Evolutionary conservation across 2,329 filamentous ascomycete species (phyloP).

Genomic region (Acrocalymma vagum): DNA sequence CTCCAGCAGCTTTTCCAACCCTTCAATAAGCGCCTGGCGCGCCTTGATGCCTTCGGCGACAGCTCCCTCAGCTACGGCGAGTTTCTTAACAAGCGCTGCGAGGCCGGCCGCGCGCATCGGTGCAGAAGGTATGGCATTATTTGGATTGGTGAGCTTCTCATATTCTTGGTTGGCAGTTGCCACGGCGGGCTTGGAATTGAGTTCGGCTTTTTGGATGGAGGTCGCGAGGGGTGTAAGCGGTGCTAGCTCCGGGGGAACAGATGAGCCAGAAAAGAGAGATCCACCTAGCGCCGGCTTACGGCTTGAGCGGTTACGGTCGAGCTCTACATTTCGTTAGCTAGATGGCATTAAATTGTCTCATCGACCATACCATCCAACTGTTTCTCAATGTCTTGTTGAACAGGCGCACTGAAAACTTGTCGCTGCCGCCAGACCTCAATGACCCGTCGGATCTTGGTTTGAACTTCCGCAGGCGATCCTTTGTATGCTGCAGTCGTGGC

Average conservation of each 20-base stretch:
- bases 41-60: conserved; percentile 91
- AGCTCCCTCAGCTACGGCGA: conserved; percentile 87
- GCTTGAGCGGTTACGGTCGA: conserved; percentile 63
- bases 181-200: conserved; percentile 72
- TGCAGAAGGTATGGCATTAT: conserved; percentile 74
- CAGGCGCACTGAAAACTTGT: conserved; percentile 80
- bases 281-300: conserved; percentile 69
- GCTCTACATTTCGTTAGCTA: conserved; percentile 49
- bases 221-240: conserved; percentile 79
- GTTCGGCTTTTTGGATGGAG: conserved; percentile 75
- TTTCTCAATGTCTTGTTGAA: conserved; percentile 82
- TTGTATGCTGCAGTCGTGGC: conserved; percentile 92
- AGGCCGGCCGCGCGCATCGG: conserved; percentile 92
- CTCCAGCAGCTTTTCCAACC: conserved; percentile 82
- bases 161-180: conserved; percentile 82
- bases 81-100: conserved; percentile 85
- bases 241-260: conserved; percentile 77
- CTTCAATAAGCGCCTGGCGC: conserved; percentile 77
- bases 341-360: no score
- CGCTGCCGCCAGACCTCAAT: conserved; percentile 94
- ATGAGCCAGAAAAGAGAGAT: conserved; percentile 73
- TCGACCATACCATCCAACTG: conserved; percentile 75
- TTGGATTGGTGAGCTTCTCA: conserved; percentile 79
- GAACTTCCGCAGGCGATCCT: conserved; percentile 81
- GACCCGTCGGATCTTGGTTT: conserved; percentile 85